Evolutionary conservation across 495 filamentous ascomycete genomes (phyloP).

Genomic region (Tuber brumale): DNA sequence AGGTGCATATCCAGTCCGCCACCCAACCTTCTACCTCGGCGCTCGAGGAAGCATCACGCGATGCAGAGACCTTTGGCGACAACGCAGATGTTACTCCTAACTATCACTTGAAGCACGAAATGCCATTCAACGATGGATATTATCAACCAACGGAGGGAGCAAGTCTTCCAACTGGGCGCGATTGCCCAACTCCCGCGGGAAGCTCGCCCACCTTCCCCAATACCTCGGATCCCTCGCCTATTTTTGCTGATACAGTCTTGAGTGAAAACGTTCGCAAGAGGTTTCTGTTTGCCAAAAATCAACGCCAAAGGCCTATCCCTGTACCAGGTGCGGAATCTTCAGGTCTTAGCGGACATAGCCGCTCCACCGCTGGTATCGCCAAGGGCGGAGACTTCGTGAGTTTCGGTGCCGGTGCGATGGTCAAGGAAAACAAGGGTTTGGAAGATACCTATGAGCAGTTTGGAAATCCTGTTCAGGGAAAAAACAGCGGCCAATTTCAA

Average conservation of each 20-base stretch:
- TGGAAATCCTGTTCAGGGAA: neutral
- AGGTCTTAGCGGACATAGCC: neutral
- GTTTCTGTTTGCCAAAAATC: neutral
- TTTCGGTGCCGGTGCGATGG: neutral
- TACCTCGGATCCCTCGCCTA: neutral
- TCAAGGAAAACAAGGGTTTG: neutral
- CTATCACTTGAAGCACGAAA: neutral
- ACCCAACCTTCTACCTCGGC: neutral
- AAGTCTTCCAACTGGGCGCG: neutral
- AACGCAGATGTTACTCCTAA: neutral
- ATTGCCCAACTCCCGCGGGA: neutral
- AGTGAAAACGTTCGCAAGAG: neutral
- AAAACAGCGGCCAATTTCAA: neutral
- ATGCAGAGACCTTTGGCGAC: neutral
- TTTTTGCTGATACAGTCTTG: neutral
- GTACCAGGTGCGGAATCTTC: neutral
- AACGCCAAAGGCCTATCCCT: neutral
- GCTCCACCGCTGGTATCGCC: neutral
- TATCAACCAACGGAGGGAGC: neutral
- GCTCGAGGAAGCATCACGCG: neutral
- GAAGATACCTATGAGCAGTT: neutral
- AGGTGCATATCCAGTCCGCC: neutral
- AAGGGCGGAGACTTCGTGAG: too few relatives aligned
- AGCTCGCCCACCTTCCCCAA: neutral
- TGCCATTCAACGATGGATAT: neutral